Conservation (phyloP, 805 yeast species). For the Sugiyamaella boreocaroliniensis region DNA sequence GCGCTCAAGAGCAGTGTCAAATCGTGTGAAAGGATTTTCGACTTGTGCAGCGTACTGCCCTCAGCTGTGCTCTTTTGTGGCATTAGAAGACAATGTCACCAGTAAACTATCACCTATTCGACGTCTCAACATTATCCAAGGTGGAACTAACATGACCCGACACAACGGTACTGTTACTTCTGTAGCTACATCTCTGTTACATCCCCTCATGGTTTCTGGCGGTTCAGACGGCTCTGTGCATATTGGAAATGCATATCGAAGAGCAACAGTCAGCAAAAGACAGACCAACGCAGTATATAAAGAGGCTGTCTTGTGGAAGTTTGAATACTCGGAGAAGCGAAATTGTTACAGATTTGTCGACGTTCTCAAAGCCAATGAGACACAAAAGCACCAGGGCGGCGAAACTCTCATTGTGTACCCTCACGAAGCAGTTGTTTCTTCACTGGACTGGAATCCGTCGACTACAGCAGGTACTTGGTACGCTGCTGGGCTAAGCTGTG, state of each 20-base stretch:
- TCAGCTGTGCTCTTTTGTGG: constrained; percentile 31
- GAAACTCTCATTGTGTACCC: constrained; percentile 36
- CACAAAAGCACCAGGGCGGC: constrained; percentile 20
- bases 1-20: constrained; percentile 12
- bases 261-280: constrained; percentile 24
- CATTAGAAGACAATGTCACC: constrained; percentile 38
- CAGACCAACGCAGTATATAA: constrained; percentile 18
- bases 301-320: constrained; percentile 25
- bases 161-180: constrained; percentile 39
- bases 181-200: constrained; percentile 37
- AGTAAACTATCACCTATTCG: constrained; percentile 35
- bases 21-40: constrained; percentile 28
- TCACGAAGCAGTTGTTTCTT: constrained; percentile 42
- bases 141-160: constrained; percentile 33
- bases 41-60: constrained; percentile 25
- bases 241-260: constrained; percentile 36
- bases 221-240: constrained; percentile 45
- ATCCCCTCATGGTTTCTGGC: constrained; percentile 44
- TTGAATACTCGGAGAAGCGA: constrained; percentile 37
- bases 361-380: constrained; percentile 34
- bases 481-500: constrained; percentile 47
- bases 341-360: constrained; percentile 39
- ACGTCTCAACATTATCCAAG: constrained; percentile 23
- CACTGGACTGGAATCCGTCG: constrained; percentile 54
- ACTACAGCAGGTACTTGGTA: constrained; percentile 40